phyloP scores from a whole-genome alignment of 495 filamentous ascomycete species.

The Entonaema liquescens region DNA sequence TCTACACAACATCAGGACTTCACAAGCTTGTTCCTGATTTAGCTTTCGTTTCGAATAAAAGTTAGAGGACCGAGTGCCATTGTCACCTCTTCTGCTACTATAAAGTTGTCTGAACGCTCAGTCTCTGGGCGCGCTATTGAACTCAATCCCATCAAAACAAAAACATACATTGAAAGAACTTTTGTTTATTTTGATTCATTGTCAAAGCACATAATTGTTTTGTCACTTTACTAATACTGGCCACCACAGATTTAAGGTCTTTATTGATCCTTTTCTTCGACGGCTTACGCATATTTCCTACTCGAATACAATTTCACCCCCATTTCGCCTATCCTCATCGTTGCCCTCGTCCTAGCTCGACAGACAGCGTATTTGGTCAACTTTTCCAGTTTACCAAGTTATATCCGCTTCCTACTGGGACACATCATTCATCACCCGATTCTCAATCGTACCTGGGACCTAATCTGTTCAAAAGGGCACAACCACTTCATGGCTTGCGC shows the following conservation, averaged over 20 bases:
- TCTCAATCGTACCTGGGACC: neutral
- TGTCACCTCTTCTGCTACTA: neutral
- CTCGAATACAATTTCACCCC: slow-evolving; percentile 7
- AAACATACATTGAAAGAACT: neutral
- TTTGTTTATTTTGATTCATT: slow-evolving; percentile 3
- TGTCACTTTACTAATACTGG: slow-evolving; percentile 15
- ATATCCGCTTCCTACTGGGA: slow-evolving; percentile 4
- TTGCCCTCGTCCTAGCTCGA: neutral
- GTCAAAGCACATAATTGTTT: slow-evolving; percentile 6
- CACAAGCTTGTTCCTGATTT: too few species aligned
- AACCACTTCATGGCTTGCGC: slow-evolving; percentile 55
- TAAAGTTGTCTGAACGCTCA: neutral
- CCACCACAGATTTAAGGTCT: slow-evolving; percentile 31
- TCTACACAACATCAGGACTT: neutral
- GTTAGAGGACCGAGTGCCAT: neutral
- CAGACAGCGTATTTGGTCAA: neutral
- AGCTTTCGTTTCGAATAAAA: neutral
- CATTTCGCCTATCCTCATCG: slow-evolving; percentile 5
- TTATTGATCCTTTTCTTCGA: slow-evolving; percentile 30
- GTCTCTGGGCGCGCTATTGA: neutral
- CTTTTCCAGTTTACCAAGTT: neutral
- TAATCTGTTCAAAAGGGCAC: slow-evolving; percentile 9
- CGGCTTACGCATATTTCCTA: slow-evolving; percentile 25
- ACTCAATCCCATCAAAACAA: neutral
- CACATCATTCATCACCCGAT: neutral